phyloP scores from a whole-genome alignment of 2,329 filamentous ascomycete species.

The Aureobasidium melanogenum region DNA sequence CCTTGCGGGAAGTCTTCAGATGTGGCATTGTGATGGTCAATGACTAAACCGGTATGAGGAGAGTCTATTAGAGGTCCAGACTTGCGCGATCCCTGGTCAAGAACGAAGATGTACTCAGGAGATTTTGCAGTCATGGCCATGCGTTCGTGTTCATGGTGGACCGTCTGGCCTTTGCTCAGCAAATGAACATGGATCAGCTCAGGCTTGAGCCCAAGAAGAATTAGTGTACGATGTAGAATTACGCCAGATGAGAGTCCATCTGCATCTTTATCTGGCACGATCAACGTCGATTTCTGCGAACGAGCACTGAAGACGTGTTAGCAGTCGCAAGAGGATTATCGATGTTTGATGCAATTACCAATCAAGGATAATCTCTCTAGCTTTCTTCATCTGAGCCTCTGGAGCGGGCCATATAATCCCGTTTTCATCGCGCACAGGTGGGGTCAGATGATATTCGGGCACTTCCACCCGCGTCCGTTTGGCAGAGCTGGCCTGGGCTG shows the following conservation, averaged over 20 bases:
- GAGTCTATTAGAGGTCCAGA: constrained; percentile 45
- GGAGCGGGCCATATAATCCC: constrained; percentile 56
- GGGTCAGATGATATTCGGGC: constrained; percentile 38
- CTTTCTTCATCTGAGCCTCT: constrained; percentile 44
- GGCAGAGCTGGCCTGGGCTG: constrained; percentile 18
- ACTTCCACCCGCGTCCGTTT: constrained; percentile 22
- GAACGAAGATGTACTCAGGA: constrained; percentile 52
- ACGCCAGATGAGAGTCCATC: constrained; percentile 58
- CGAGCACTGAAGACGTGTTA: constrained; percentile 35
- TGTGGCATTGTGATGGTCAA: constrained; percentile 54
- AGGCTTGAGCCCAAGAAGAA: constrained; percentile 47
- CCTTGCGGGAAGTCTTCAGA: constrained; percentile 50
- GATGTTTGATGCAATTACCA: constrained; percentile 34
- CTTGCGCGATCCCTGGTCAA: constrained; percentile 56
- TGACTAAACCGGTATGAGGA: constrained; percentile 46
- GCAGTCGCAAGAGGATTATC: constrained; percentile 12
- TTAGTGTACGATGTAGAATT: constrained; percentile 52
- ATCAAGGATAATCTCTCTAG: constrained; percentile 48
- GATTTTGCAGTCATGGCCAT: constrained; percentile 40
- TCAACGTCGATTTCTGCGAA: constrained; percentile 44
- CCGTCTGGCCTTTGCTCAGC: constrained; percentile 49
- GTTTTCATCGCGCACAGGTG: constrained; percentile 31
- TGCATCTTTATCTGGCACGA: constrained; percentile 61
- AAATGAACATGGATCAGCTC: constrained; percentile 50
- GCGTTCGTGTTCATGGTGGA: constrained; percentile 48